Conservation (phyloP, 2,329 filamentous ascomycete species). For the Penicillium glabrum region DNA sequence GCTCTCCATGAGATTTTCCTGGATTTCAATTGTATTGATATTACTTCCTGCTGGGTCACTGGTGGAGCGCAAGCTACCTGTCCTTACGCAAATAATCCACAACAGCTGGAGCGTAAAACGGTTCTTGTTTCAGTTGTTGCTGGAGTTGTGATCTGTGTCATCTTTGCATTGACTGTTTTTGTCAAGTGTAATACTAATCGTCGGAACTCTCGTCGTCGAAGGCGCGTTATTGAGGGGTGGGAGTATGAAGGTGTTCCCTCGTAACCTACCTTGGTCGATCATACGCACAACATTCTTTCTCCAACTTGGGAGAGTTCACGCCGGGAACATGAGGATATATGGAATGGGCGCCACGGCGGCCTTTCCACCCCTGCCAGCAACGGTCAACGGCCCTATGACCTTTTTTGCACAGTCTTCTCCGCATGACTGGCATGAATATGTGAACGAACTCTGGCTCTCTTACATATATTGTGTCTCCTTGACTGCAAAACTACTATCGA, state of each 20-base stretch:
- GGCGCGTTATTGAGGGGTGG: conserved; percentile 56
- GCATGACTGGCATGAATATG: no score
- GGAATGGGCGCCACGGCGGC: no score
- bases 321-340: no score
- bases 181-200: conserved; percentile 65
- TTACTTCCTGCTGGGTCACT: conserved; percentile 60
- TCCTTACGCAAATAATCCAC: conserved; percentile 53
- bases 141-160: conserved; percentile 61
- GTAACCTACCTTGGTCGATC: conserved; percentile 12
- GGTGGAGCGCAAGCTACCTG: conserved; percentile 58
- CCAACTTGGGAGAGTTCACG: no score
- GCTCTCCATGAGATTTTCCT: conserved; percentile 51
- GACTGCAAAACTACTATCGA: no score
- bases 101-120: conserved; percentile 45
- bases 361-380: no score
- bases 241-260: conserved; percentile 69
- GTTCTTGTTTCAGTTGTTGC: conserved; percentile 64
- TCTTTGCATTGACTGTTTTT: conserved; percentile 62
- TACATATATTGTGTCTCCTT: no score
- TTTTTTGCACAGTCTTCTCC: no score
- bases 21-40: conserved; percentile 61
- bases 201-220: conserved; percentile 51
- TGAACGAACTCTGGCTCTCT: no score
- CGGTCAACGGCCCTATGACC: no score
- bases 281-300: no score